Evolutionary conservation across 192 early-diverging fungal genomes (phyloP), one percentile per base, ranked within the genome.

Genomic region (Backusella tarrabulga): DNA sequence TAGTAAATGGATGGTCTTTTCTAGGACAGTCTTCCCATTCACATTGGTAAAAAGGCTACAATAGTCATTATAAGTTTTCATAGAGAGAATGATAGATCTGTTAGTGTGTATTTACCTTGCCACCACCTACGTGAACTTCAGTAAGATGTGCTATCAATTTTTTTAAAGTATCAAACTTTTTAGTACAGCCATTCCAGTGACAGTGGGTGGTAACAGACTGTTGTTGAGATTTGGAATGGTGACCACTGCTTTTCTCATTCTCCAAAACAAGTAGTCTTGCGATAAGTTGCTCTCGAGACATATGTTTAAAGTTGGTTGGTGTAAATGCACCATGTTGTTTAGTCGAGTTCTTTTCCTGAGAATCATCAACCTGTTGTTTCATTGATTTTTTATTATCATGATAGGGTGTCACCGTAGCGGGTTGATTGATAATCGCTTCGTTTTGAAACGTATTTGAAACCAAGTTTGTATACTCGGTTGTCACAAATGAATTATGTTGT

Each of bases 1-100:
- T 90, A 67, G 89, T 83, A 84, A 93, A 93, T 23, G 92, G 90
- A 78, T 88, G 84, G 40, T 86, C 79, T 77, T 80, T 83, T 32
- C 85, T 79, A 68, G 84, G 77, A 60, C 87, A 88, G 14, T 81
- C 82, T 66, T 83, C 76, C 87, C 87, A 88, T 66, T 83, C 81
- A 56, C 87, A 88, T 29, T 75, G 81, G 74, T 88, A 88, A 67
- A 80, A 77, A n/a, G 84, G 79, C 83, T 87, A 80, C 23, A 14
- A 34, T 14, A n/a, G 6, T n/a, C 4, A 50, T 4, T 50, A 19
- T 50, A 50, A 50, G 46, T 54, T 26, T 60, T 60, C 9, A 46
- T 34, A 35, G 1, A 23, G 32, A 23, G 52, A 35, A 32, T 38
- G 3, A 23, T 32, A 3, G 3, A 32, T 32, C 32, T 32, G 32